Base-by-base conservation (phyloP, 108 stramenopile genomes). In the Pseudonitzschia multistriata region DNA sequence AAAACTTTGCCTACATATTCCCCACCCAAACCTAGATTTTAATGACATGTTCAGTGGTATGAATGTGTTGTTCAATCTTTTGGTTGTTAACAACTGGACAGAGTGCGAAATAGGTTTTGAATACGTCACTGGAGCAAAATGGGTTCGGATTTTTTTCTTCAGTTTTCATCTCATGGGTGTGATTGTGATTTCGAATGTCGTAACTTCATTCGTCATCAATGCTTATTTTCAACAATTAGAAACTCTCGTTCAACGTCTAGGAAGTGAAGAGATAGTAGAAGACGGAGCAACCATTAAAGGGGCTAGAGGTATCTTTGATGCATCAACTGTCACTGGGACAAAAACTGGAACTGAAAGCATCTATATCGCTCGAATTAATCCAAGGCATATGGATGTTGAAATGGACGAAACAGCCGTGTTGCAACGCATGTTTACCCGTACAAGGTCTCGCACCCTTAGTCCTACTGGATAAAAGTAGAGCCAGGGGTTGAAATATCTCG, bases 51-150 rank as follows among this genome's bases (percentile, higher is more conserved):
- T 86, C 25, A 73, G 77, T 40, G 86, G 81, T 0, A 76, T 90
- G 76, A 90, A 91, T 66, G 89, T 91, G 19, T 67, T 90, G 10
- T 92, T 95, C 70, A 90, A 89, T 70, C 72, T 88, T 17, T 30
- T 95, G 21, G 89, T 92, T 1, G 85, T 89, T 1, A 95, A 92
- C 71, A 92, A 92, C 67, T 95, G 93, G 93, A 83, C 85, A 1
- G 80, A 78, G 22, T 80, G 74, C 29, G 79, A 80, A 62, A 67
- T 74, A 54, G 83, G 83, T 5, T 78, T 80, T 66, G 75, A 76
- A 69, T 68, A 50, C 17, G 69, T 70, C 15, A 70, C 75, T 21
- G 75, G 62, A 49, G 37, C 71, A 34, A 40, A 63, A 62, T 84
- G 77, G 78, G 70, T 82, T 2, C 68, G 93, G 28, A 30, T 77